Evolutionary conservation across 1,284 basidiomycete species (phyloP), one percentile per base, ranked within the genome.

Genomic region (Cerioporus squamosus): DNA sequence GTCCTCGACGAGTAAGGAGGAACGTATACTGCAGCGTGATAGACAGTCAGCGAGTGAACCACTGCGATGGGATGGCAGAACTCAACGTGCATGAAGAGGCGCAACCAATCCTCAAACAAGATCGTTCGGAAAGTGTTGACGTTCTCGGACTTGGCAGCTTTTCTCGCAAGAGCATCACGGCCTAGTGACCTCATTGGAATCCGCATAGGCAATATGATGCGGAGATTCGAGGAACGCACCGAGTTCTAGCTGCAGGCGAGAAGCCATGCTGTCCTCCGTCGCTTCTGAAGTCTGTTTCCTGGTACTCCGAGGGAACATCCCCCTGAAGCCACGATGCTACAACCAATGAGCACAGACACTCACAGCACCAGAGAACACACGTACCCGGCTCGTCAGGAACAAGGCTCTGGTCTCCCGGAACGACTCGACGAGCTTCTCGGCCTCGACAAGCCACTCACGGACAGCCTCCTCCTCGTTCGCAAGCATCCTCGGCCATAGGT

Each of bases 361-460:
- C 17, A 3, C 77, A 29, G 73, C 74, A 81, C 83, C 48, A 14
- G 40, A 52, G 9, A 9, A 12, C 42, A 53, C 45, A 50, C 39
- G 26, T 22, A n/a, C 93, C 66, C 88, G 75, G 42, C 87, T 87
- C 8, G 88, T 87, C 61, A 89, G 81, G 69, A 97, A 98, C 62
- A 98, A 72, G 59, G 87, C 86, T 65, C 88, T 83, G 10, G 94
- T 95, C 75, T 94, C 87, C 47, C 95, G 81, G 75, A 95, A 98
- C 68, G 87, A 88, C 64, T 97, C 94, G 15, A 97, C 82, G 49
- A 98, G 79, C 59, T 87, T 91, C 65, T 93, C 91, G 0, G 95
- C 94, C 66, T 94, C 87, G 26, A 90, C 72, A 60, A 97, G 78
- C 91, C 95, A 98, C 62, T 87, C 83, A 44, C 80, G 77, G 53